Evolutionary conservation across 805 yeast genomes (phyloP).

Genomic region (Yarrowia hollandica): DNA sequence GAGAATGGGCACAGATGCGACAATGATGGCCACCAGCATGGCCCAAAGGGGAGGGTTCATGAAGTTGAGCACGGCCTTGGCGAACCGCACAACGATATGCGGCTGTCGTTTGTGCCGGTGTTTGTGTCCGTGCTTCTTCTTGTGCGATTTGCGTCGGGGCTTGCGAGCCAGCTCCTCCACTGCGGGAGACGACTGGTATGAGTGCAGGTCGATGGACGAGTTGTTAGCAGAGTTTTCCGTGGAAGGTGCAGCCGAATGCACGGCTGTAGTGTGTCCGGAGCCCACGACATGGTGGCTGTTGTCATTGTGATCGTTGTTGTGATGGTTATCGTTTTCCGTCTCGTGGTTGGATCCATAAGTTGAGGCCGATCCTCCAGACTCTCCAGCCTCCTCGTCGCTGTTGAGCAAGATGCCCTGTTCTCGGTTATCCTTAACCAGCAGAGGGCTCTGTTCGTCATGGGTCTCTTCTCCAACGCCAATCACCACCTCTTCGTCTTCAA

Average conservation of each 20-base stretch:
- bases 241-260: background rate
- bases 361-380: background rate
- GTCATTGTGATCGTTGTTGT: background rate
- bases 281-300: background rate
- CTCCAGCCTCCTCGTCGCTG: slow-evolving; percentile 7
- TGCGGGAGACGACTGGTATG: background rate
- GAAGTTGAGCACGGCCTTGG: slow-evolving; percentile 35
- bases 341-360: background rate
- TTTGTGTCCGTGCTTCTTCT: background rate
- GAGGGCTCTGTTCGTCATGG: background rate
- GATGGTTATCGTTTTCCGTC: background rate
- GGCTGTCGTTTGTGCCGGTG: background rate
- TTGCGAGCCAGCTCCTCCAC: slow-evolving; percentile 4
- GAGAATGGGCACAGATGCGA: slow-evolving; percentile 55
- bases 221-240: background rate
- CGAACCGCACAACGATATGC: background rate
- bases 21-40: slow-evolving; percentile 59
- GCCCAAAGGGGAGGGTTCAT: slow-evolving; percentile 71
- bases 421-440: background rate
- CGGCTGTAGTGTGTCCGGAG: slow-evolving; percentile 7
- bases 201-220: background rate
- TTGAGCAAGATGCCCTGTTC: background rate
- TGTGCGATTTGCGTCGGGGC: background rate
- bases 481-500: background rate
- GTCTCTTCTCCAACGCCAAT: background rate